Evolutionary conservation across 139 green algal species (phyloP), one percentile per base, ranked within the genome.

Genomic region (Bryopsis sp.): DNA sequence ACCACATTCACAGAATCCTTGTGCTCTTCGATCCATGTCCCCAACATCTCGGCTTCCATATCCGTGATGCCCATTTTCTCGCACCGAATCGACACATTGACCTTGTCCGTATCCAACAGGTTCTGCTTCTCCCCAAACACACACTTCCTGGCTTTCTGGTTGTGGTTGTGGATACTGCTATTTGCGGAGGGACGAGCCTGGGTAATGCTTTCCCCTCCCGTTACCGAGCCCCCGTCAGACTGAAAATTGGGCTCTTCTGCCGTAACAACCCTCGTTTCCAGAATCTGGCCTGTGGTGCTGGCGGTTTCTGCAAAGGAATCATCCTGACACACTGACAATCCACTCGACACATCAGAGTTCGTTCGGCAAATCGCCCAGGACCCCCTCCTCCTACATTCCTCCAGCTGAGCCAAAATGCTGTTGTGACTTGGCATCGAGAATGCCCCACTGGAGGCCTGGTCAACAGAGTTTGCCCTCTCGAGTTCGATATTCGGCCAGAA

Each of bases 61-160:
- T 87, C 81, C 28, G 68, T 84, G 2, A 87, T 74, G 35, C 65
- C 63, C 78, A 79, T 69, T 28, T 64, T 34, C 68, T 87, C 81
- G 64, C 86, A 78, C 11, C 81, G 73, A 2, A 87, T 39, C 26
- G 80, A 86, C 34, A 82, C 19, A 33, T 26, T 3, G 24, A 65
- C n/a, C 29, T 39, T 65, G 22, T 33, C 43, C 28, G 8, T 39
- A 33, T 47, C 26, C 4, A 61, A 61, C 22, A 26, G 33, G 15
- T n/a, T n/a, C n/a, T n/a, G n/a, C n/a, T n/a, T n/a, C n/a, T n/a
- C n/a, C n/a, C n/a, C n/a, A n/a, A n/a, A n/a, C n/a, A n/a, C n/a
- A n/a, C n/a, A n/a, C n/a, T n/a, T n/a, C n/a, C n/a, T n/a, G n/a
- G n/a, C n/a, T n/a, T n/a, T n/a, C n/a, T 26, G 22, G 15, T 36